These are phyloP conservation scores for Pleurotus pulmonarius DNA, from an alignment of 768 basidiomycete genomes.

Conservation along the genomic window DNA sequence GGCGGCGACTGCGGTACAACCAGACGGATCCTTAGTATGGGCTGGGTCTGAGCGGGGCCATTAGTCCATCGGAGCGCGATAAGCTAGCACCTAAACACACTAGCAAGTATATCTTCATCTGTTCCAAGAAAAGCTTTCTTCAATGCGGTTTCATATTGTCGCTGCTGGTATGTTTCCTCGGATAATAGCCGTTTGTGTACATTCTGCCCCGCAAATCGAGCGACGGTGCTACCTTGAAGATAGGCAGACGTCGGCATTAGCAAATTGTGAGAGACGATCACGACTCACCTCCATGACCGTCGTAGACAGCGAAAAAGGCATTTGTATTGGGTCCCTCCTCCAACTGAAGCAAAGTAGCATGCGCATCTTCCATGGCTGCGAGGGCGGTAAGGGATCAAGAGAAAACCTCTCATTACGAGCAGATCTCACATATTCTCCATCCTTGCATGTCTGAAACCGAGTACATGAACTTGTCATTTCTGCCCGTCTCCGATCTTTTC, in stretches of 20 bases:
- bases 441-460: conserved; percentile 97
- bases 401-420: neutral
- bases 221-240: conserved; percentile 70
- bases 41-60: conserved; percentile 59
- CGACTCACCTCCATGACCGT: conserved; percentile 90
- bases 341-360: conserved; percentile 70
- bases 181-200: conserved; percentile 72
- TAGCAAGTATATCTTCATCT: conserved; percentile 88
- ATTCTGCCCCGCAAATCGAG: conserved; percentile 80
- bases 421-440: conserved; percentile 91
- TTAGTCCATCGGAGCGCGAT: conserved; percentile 3
- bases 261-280: neutral
- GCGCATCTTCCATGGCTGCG: conserved; percentile 96
- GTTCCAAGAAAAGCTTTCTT: conserved; percentile 90
- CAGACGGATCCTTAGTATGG: conserved; percentile 88
- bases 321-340: conserved; percentile 51
- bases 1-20: conserved; percentile 92
- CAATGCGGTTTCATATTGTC: conserved; percentile 71
- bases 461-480: conserved; percentile 67
- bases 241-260: conserved; percentile 10
- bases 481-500: conserved; percentile 75
- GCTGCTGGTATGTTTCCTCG: conserved; percentile 70
- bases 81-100: conserved; percentile 37
- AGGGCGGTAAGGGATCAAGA: neutral
- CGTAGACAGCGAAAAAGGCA: conserved; percentile 95